Evolutionary conservation across 2,329 filamentous ascomycete genomes (phyloP), one percentile per base, ranked within the genome.

Genomic region (Botryotinia calthae): DNA sequence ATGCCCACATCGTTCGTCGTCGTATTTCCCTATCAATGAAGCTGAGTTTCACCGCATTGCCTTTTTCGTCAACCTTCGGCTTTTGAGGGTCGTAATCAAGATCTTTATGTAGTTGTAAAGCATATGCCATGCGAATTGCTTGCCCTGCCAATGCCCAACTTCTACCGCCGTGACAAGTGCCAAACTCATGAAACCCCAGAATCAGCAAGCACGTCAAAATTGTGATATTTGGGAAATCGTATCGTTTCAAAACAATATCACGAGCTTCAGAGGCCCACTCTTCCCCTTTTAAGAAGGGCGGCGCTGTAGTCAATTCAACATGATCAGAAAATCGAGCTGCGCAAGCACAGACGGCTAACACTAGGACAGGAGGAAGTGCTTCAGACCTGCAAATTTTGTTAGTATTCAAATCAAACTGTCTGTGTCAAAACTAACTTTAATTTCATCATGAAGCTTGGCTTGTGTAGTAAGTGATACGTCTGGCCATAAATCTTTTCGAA

Each of bases 401-500:
- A 75, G 74, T 56, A 72, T 25, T 40, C 61, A 34, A 61, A 25
- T 66, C 44, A 9, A 20, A 31, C 31, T 31, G 51, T 16, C 25
- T 54, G 44, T 25, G n/a, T 1, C 42, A 34, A 31, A 31, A 84
- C 88, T 75, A 83, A 91, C 90, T 86, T 89, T 71, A 96, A 82
- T 79, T 94, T 94, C 74, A 95, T 89, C 92, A 98, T 97, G 81
- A 97, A 98, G 81, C 95, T 98, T 54, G 96, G 95, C 81, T 98
- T 98, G 83, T 99, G 96, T 16, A 99, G 88, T 31, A 99, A 85
- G 76, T 97, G 93, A 81, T 98, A 99, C 48, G 94, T 93, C 81
- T 98, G 96, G 14, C 96, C 96, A 80, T 99, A 98, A 0, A 98
- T 88, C 79, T 92, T 95, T 79, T 98, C 95, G 79, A 98, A 99